Conservation (phyloP, 2,329 filamentous ascomycete species). For the Stagonosporopsis vannaccii region DNA sequence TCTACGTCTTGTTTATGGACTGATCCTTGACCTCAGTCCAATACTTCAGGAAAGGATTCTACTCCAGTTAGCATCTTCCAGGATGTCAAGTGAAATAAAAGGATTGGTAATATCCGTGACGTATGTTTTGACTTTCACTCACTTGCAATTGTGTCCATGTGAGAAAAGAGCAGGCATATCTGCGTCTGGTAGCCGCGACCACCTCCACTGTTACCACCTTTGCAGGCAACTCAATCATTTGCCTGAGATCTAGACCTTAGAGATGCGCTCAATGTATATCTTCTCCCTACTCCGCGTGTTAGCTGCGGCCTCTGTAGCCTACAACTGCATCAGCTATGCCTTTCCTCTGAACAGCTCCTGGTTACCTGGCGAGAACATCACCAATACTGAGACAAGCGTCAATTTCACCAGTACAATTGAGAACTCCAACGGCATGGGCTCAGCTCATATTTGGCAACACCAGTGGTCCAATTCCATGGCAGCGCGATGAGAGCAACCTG, state of each 20-base stretch:
- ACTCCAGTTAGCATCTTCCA: no score
- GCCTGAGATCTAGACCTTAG: not conserved
- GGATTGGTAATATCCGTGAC: no score
- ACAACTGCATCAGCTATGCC: conserved; percentile 1
- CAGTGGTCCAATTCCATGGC: not conserved
- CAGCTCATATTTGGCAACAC: not conserved
- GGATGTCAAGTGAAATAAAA: no score
- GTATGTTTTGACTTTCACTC: no score
- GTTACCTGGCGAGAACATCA: not conserved
- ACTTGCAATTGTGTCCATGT: not conserved
- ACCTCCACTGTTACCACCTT: no score
- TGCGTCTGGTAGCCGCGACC: not conserved
- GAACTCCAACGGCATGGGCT: not conserved
- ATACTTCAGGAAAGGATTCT: no score
- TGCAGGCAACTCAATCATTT: not conserved
- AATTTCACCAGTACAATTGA: not conserved
- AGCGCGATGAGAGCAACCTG: not conserved
- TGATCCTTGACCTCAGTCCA: no score
- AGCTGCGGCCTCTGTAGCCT: not conserved
- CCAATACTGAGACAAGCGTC: not conserved
- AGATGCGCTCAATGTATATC: not conserved
- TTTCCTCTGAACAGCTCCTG: not conserved
- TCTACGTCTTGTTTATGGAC: no score
- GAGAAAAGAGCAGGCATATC: not conserved
- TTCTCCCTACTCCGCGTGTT: not conserved